These are phyloP conservation scores for Furcasterigmium sp. DNA, from an alignment of 2,329 filamentous ascomycete genomes.

Conservation along the genomic window DNA sequence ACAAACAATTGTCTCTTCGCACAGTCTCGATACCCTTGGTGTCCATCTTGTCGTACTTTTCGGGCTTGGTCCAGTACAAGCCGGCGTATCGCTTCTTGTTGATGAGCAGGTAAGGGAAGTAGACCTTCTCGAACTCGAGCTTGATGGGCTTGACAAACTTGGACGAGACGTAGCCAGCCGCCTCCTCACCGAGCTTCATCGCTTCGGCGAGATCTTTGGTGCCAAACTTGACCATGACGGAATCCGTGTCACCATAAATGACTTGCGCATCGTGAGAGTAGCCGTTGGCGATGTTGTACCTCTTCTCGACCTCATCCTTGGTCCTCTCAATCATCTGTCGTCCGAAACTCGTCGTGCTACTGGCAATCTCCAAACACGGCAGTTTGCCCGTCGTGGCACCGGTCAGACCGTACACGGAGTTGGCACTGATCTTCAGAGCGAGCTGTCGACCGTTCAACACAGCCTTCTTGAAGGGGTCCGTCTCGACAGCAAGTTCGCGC, in stretches of 20 bases:
- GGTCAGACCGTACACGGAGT: slow-evolving; percentile 95
- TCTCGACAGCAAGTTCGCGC: slow-evolving; percentile 81
- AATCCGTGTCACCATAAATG: slow-evolving; percentile 98
- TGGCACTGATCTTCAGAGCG: slow-evolving; percentile 92
- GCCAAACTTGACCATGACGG: slow-evolving; percentile 99
- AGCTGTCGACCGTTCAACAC: slow-evolving; percentile 96
- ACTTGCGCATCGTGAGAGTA: slow-evolving; percentile 94
- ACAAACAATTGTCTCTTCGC: slow-evolving; percentile 87
- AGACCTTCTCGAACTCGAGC: slow-evolving; percentile 98
- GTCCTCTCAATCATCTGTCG: slow-evolving; percentile 99
- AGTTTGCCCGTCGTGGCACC: slow-evolving; percentile 95
- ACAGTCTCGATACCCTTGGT: slow-evolving; percentile 99
- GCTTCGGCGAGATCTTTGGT: slow-evolving; percentile 79
- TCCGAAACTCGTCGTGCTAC: slow-evolving; percentile 94
- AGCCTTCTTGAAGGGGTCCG: slow-evolving; percentile 94
- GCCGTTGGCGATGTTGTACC: slow-evolving; percentile 88
- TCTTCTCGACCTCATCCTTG: slow-evolving; percentile 87
- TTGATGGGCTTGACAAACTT: slow-evolving; percentile 98
- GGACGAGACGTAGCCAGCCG: slow-evolving; percentile 77
- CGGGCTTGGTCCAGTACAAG: slow-evolving; percentile 91
- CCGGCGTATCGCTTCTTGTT: slow-evolving; percentile 99
- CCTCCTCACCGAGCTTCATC: slow-evolving; percentile 95
- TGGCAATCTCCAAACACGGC: slow-evolving; percentile 90
- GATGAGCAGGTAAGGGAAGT: slow-evolving; percentile 95
- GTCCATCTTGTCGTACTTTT: slow-evolving; percentile 99